Percentiles rank a stretch among this genome's conserved stretches.
Evolutionary conservation across 2,329 filamentous ascomycete genomes (phyloP).

Genomic region (Aspergillus persii): DNA sequence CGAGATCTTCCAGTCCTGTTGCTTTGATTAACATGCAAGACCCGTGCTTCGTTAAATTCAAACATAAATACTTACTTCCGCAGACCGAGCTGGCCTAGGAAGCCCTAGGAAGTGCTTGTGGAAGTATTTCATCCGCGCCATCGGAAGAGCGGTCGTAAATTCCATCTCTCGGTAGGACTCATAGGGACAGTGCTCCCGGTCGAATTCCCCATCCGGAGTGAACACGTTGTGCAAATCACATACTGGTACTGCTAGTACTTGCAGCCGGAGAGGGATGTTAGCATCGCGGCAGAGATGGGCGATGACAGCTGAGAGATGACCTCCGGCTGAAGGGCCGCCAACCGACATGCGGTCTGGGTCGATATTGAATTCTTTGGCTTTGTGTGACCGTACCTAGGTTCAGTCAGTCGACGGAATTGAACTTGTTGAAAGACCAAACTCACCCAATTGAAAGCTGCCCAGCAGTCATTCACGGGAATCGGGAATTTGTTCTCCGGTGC

Average conservation of each 20-base stretch:
- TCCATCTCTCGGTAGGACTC: conserved; percentile 42
- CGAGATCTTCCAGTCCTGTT: conserved; percentile 43
- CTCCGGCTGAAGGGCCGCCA: conserved; percentile 42
- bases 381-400: conserved; percentile 31
- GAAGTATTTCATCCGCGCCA: conserved; percentile 40
- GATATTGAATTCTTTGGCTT: conserved; percentile 34
- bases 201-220: conserved; percentile 34
- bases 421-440: conserved; percentile 3
- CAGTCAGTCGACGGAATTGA: conserved; percentile 2
- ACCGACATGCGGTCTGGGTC: conserved; percentile 35
- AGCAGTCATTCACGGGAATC: conserved; percentile 40
- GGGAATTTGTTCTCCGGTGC: conserved; percentile 41
- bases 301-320: conserved; percentile 40
- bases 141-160: conserved; percentile 34
- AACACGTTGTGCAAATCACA: conserved; percentile 38
- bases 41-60: neutral
- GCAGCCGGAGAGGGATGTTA: conserved; percentile 35
- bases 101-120: conserved; percentile 39
- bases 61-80: conserved; percentile 28
- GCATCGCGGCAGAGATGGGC: conserved; percentile 39
- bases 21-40: neutral
- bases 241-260: conserved; percentile 38
- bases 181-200: conserved; percentile 37
- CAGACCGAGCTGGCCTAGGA: conserved; percentile 33
- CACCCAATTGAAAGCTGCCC: conserved; percentile 42